Evolutionary conservation across 192 early-diverging fungal species (phyloP), one percentile per base, ranked within the genome.

Genomic region (Umbelopsis ramanniana): DNA sequence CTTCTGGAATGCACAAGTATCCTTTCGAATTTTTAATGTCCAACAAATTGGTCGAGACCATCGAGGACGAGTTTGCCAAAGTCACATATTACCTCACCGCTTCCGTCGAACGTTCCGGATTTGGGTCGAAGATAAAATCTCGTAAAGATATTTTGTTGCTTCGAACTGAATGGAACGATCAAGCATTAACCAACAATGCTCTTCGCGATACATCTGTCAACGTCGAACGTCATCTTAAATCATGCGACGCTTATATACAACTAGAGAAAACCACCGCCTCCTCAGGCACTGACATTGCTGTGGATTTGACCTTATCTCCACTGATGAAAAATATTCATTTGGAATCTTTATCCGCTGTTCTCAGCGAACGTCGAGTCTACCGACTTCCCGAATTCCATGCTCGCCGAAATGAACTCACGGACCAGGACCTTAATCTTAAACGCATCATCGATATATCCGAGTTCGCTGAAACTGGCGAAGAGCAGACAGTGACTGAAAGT

Each of bases 41-140:
- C n/a, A 78, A 78, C 29, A 38, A 24, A 38, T 10, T 74, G 26
- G 48, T 73, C 4, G 76, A 78, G 29, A 78, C 76, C 0, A 78
- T 78, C 24, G 76, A 78, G 73, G 76, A 78, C 26, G 76, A 78
- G 23, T 70, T 52, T 33, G 72, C 60, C n/a, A 78, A 78, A 43
- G 60, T 78, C 2, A 71, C 43, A 23, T 78, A 78, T 38, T 67
- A 73, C 52, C 33, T 78, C 4, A 70, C 68, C 3, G 72, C 76
- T 1, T 63, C 76, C 17, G 38, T 78, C 19, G 72, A 78, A 19
- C 46, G 72, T 10, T 46, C 57, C 3, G 46, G 72, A 15, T 46
- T 69, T 23, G 53, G 55, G 5, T 47, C 55, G 5, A 73, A 74
- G 8, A 55, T 78, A 15, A 55, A 54, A 22, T 53, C 29, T 37